Conservation (phyloP, 495 filamentous ascomycete genomes). For the Penicillium herquei region DNA sequence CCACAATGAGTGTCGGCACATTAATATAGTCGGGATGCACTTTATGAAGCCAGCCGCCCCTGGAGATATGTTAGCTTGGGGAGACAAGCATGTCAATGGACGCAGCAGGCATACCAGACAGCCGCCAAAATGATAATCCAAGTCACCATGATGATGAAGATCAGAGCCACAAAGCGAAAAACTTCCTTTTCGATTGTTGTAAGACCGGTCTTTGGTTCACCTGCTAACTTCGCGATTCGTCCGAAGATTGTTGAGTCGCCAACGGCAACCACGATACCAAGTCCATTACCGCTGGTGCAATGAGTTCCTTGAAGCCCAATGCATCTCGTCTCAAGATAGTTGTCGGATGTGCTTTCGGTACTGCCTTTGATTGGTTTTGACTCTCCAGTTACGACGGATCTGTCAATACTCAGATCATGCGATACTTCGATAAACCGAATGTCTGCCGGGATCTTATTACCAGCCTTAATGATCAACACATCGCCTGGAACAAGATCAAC, state of each 20-base stretch:
- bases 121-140: conserved; percentile 56
- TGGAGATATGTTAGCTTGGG: conserved; percentile 7
- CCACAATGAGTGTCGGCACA: conserved; percentile 61
- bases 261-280: conserved; percentile 58
- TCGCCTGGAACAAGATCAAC: conserved; percentile 66
- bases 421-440: conserved; percentile 63
- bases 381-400: conserved; percentile 66
- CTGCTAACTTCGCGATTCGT: conserved; percentile 62
- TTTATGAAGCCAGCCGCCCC: conserved; percentile 60
- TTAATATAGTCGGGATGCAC: conserved; percentile 62
- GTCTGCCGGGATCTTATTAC: conserved; percentile 69
- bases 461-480: conserved; percentile 58
- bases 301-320: conserved; percentile 68
- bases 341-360: conserved; percentile 58
- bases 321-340: conserved; percentile 70
- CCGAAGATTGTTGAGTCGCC: conserved; percentile 63
- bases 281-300: conserved; percentile 57
- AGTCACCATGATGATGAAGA: conserved; percentile 52
- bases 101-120: conserved; percentile 46
- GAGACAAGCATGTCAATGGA: neutral
- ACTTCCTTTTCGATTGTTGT: conserved; percentile 65
- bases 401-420: conserved; percentile 63
- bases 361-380: conserved; percentile 55
- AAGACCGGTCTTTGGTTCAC: conserved; percentile 53
- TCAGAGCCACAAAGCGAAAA: conserved; percentile 61